Evolutionary conservation across 1,139 yeast genomes (phyloP).

Genomic region (Arxiozyma slooffiae): DNA sequence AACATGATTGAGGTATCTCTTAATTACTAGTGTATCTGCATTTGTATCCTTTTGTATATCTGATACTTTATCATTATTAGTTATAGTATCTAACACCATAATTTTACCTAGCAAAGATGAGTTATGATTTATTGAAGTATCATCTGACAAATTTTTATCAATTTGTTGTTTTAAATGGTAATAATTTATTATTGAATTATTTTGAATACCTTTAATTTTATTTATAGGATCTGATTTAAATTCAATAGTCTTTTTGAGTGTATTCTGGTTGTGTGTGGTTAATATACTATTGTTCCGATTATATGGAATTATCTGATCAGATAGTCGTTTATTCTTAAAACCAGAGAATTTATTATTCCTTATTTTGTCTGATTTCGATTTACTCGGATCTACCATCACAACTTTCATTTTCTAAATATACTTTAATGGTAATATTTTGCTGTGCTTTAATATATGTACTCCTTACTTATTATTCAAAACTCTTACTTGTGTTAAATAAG

Average conservation of each 20-base stretch:
- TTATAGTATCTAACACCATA: background rate
- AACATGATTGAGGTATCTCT: constrained; percentile 12
- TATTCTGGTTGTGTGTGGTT: background rate
- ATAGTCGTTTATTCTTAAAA: constrained; percentile 2
- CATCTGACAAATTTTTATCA: background rate
- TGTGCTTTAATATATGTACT: too few species aligned
- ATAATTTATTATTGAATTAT: background rate
- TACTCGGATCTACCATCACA: constrained; percentile 19
- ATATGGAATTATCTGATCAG: background rate
- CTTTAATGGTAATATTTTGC: background rate
- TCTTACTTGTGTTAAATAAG: background rate
- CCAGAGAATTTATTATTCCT: constrained; percentile 9
- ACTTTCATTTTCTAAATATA: constrained; percentile 11
- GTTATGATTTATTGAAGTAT: background rate
- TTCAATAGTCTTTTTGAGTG: background rate
- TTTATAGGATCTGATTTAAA: background rate
- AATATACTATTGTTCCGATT: background rate
- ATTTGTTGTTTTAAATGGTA: too few species aligned
- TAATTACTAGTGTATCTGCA: constrained; percentile 8
- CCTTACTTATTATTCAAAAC: background rate
- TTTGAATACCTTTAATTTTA: background rate
- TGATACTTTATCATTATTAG: background rate
- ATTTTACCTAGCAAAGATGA: background rate
- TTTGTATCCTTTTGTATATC: background rate
- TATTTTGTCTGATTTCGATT: constrained; percentile 10